These are phyloP conservation scores for Nannochloris sp. DNA, from an alignment of 139 green algal genomes.

Conservation along the genomic window DNA sequence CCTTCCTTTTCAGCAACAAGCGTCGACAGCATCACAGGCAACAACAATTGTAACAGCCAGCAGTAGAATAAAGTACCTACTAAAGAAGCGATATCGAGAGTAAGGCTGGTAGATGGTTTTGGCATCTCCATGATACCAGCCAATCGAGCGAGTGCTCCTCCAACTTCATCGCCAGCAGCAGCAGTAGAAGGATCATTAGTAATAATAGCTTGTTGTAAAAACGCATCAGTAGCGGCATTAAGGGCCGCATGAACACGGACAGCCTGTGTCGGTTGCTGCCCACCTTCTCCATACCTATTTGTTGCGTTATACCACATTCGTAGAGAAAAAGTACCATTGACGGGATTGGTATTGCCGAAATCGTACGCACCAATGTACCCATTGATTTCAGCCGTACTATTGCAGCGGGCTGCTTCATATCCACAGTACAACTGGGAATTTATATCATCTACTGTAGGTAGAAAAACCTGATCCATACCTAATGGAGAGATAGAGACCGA, in stretches of 20 bases:
- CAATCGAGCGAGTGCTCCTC: constrained; percentile 6
- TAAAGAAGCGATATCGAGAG: constrained; percentile 66
- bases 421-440: constrained; percentile 51
- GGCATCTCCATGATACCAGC: constrained; percentile 50
- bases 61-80: constrained; percentile 78
- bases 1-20: constrained; percentile 61
- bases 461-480: not conserved
- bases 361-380: constrained; percentile 28
- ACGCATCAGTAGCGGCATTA: constrained; percentile 43
- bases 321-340: not conserved
- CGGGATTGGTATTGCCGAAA: constrained; percentile 12
- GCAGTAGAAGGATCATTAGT: not conserved
- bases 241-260: constrained; percentile 15
- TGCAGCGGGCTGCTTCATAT: constrained; percentile 32
- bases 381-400: constrained; percentile 2
- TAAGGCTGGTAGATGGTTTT: constrained; percentile 41
- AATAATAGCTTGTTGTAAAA: constrained; percentile 22
- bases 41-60: constrained; percentile 74
- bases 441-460: constrained; percentile 7
- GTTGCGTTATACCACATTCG: constrained; percentile 47
- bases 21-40: constrained; percentile 54
- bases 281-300: not conserved
- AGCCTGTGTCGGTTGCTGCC: constrained; percentile 10
- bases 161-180: not conserved
- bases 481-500: not conserved